Evolutionary conservation across 345 rosid species (phyloP).

Genomic region (Boechera divaricarpa): DNA sequence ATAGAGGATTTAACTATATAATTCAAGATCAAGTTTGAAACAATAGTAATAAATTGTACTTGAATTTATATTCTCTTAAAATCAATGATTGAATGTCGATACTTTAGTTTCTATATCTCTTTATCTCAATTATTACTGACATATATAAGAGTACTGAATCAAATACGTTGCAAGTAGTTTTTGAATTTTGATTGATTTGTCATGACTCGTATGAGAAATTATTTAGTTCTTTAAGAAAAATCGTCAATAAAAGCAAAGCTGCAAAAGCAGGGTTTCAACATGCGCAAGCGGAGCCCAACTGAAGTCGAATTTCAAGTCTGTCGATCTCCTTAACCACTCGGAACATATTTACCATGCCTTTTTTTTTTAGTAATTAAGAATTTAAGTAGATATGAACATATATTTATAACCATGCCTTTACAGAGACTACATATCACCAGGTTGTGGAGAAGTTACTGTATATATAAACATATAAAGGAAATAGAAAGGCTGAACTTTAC

Average conservation of each 20-base stretch:
- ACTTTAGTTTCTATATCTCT: background rate
- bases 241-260: constrained; percentile 8
- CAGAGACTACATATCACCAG: constrained; percentile 13
- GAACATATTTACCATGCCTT: background rate
- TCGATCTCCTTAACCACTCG: background rate
- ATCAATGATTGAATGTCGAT: background rate
- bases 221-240: background rate
- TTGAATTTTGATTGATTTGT: constrained; percentile 9
- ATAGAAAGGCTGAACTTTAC: background rate
- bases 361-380: background rate
- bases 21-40: background rate
- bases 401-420: background rate
- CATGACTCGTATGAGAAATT: background rate
- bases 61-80: constrained; percentile 4
- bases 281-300: constrained; percentile 15
- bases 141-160: background rate
- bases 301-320: background rate
- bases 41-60: background rate
- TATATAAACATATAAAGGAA: background rate
- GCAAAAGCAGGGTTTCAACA: constrained; percentile 19
- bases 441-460: constrained; percentile 16
- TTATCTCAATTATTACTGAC: constrained; percentile 14
- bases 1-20: too few relatives aligned
- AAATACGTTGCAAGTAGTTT: background rate
- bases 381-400: background rate